Base-by-base conservation (phyloP, 139 green algal genomes). In the Pseudopediastrum boryanum region DNA sequence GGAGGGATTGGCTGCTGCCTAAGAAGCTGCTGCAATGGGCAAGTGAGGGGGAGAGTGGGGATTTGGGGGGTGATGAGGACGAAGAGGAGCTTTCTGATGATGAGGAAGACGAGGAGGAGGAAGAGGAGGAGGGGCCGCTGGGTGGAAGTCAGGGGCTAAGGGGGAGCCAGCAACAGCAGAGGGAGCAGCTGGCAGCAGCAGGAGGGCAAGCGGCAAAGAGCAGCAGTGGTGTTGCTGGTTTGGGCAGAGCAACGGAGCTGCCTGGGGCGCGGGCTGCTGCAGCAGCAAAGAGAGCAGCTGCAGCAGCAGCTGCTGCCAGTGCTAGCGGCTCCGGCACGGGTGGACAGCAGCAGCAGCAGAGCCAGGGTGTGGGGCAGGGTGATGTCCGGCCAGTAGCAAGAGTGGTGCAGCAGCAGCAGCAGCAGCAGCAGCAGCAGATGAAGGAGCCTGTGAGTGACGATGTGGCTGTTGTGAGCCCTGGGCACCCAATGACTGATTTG, bases 1-100 rank as follows among this genome's bases (percentile, higher is more conserved):
- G 74, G 74, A 44, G 74, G 10, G 74, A 81, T 23, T 81, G 74
- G 74, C 74, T 81, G 46, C 74, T 81, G 62, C 74, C 74, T 19
- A 71, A 72, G 61, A 73, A 74, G 74, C 62, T 81, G 21, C 62
- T 71, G 43, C 46, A 73, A 35, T 81, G 74, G 74, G 54, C 54
- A 25, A 72, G 62, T 51, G 74, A 81, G 23, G 73, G 59, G 31
- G 59, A 7, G 5, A 13, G 8, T 27, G 10, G 8, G 5, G 10
- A 27, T 27, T 25, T 25, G n/a, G 54, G 54, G n/a, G 54, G 8
- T 6, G 54, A 13, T 27, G 54, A 25, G 48, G 48, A 58, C 48
- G 48, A 25, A 27, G 54, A 25, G 54, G 54, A 25, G 54, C n/a
- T 29, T 25, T 6, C 39, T 39, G 65, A 10, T 39, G 7, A 46